A percentile compares a stretch with the other conserved stretches of the same genome.
These are phyloP conservation scores for Piper longum DNA, from an alignment of 164 flowering plant genomes.

Conservation along the genomic window DNA sequence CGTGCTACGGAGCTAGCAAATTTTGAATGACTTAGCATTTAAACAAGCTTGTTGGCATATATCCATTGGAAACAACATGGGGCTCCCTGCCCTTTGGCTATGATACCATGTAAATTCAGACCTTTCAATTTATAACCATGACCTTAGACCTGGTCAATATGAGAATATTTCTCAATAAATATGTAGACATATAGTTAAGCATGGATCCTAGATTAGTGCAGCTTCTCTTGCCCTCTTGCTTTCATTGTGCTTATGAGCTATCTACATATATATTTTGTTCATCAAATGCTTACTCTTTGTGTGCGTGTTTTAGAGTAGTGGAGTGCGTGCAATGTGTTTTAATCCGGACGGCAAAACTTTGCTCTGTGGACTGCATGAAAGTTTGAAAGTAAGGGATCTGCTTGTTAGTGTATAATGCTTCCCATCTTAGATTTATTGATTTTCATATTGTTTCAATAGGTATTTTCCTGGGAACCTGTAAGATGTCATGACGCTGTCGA, in stretches of 20 bases:
- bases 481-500: slow-evolving; percentile 85
- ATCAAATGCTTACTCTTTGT: no score
- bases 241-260: neutral
- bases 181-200: no score
- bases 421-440: neutral
- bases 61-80: no score
- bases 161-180: no score
- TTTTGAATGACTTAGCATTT: no score
- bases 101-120: no score
- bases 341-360: slow-evolving; percentile 95
- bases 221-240: neutral
- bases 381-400: slow-evolving; percentile 47
- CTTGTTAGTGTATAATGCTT: neutral
- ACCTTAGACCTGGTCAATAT: no score
- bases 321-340: slow-evolving; percentile 79
- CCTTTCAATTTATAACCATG: no score
- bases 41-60: no score
- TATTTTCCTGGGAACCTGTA: slow-evolving; percentile 92
- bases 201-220: no score
- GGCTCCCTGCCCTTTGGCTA: no score
- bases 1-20: no score
- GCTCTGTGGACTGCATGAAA: slow-evolving; percentile 91
- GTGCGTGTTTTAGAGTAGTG: slow-evolving; percentile 41
- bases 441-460: slow-evolving; percentile 27
- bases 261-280: neutral